These are phyloP conservation scores for Paracorniculantispora psalliotae DNA, from an alignment of 2,329 filamentous ascomycete genomes.

Conservation along the genomic window DNA sequence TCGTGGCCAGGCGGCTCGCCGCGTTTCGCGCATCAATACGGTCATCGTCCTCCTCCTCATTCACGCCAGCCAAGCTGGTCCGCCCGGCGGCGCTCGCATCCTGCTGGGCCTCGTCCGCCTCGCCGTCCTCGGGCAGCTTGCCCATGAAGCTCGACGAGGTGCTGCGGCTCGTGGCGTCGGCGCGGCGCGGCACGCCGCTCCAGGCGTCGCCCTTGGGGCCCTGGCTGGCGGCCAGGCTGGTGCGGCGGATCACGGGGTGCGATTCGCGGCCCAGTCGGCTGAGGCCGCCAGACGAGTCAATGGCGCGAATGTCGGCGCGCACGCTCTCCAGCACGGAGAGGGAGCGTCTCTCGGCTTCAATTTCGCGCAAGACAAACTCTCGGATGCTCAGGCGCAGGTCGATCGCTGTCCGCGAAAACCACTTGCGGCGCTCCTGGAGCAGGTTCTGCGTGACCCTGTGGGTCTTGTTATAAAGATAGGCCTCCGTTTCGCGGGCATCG, in stretches of 20 bases:
- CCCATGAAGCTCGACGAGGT: constrained; percentile 67
- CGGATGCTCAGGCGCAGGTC: constrained; percentile 80
- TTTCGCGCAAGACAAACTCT: constrained; percentile 90
- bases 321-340: constrained; percentile 91
- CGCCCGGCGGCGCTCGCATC: constrained; percentile 36
- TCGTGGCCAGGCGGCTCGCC: constrained; percentile 86
- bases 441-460: constrained; percentile 85
- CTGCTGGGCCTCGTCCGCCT: constrained; percentile 40
- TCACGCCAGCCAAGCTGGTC: constrained; percentile 53
- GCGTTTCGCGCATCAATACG: constrained; percentile 93
- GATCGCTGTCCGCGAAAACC: constrained; percentile 82
- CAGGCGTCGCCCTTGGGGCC: constrained; percentile 97
- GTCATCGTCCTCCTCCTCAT: constrained; percentile 86
- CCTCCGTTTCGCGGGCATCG: constrained; percentile 78
- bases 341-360: constrained; percentile 89
- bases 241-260: constrained; percentile 68
- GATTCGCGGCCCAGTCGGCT: constrained; percentile 84
- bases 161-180: constrained; percentile 72
- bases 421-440: constrained; percentile 79
- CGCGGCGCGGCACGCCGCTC: constrained; percentile 85
- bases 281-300: constrained; percentile 85
- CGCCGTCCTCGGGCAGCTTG: constrained; percentile 58
- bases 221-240: constrained; percentile 79
- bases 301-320: constrained; percentile 84
- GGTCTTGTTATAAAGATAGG: constrained; percentile 78